Evolutionary conservation across 148 eudicot species (phyloP), one percentile per base, ranked within the genome.

Genomic region (Vaccinium vitisidaea): DNA sequence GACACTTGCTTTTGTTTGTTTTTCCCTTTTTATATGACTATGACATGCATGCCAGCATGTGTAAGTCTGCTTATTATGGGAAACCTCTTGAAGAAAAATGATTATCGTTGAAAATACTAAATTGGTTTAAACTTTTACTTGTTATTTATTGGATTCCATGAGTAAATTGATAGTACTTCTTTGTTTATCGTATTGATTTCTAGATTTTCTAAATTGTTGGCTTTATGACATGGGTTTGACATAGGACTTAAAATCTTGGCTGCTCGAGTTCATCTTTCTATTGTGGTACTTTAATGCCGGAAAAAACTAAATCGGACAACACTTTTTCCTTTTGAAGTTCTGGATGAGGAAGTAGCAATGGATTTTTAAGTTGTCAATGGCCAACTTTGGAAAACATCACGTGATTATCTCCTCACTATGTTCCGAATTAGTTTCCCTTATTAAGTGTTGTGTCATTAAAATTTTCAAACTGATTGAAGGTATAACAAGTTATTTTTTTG

Each of bases 381-480:
- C 71, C 2, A 12, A 43, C 59, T 39, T 83, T 48, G 58, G 52
- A 54, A 52, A 21, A 12, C 27, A 21, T 83, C 18, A 4, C 6
- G 5, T 73, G 21, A 13, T 73, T 55, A 67, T 83, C 21, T 54
- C 50, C 52, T 71, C 21, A 25, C 49, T 53, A 69, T 70, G 65
- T 49, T 80, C 63, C 12, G 18, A 70, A 70, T 61, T 82, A 69
- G 54, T 39, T 80, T 80, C 52, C 25, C 67, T 80, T 61, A 10
- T 71, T 46, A 6, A 82, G 25, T 13, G 19, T 54, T 54, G 5
- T 83, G 61, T 25, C 23, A 4, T n/a, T n/a, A 5, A 43, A 43
- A 43, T 43, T 43, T 43, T 43, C 46, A 43, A 43, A 53, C 14
- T 53, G 55, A 13, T 53, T 53, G 55, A 53, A 53, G 55, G 55